phyloP scores from a whole-genome alignment of 345 rosid genomes.

The Kernera saxatilis region DNA sequence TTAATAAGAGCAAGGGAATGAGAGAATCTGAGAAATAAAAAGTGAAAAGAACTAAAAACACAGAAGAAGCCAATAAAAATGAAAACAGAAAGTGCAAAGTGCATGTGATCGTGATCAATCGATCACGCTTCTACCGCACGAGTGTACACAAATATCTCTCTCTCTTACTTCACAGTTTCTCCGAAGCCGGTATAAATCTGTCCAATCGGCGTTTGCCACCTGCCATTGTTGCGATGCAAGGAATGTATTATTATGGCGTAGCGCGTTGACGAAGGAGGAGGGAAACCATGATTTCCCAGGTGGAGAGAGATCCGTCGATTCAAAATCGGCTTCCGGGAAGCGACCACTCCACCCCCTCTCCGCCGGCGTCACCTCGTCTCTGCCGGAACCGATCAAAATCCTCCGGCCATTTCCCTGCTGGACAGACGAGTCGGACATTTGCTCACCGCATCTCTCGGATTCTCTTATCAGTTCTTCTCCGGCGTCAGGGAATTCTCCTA shows the following conservation, averaged over 20 bases:
- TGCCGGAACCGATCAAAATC: constrained; percentile 53
- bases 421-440: constrained; percentile 36
- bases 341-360: constrained; percentile 75
- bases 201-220: constrained; percentile 13
- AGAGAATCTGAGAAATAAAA: background rate
- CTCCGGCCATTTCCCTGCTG: constrained; percentile 38
- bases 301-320: constrained; percentile 23
- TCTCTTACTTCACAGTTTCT: background rate
- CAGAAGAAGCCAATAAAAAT: background rate
- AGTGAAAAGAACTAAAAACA: background rate
- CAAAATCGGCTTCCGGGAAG: constrained; percentile 59
- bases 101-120: constrained; percentile 8
- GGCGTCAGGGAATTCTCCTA: constrained; percentile 81
- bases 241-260: background rate
- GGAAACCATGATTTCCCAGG: constrained; percentile 17
- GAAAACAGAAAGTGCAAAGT: background rate
- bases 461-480: constrained; percentile 72
- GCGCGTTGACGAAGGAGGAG: constrained; percentile 2
- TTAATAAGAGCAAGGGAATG: background rate
- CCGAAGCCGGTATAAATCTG: constrained; percentile 2
- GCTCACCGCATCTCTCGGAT: constrained; percentile 74
- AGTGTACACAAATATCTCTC: background rate
- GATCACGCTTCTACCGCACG: constrained; percentile 18
- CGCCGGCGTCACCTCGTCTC: constrained; percentile 80
- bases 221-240: constrained; percentile 3